Evolutionary conservation across 352 stramenopile genomes (phyloP), one percentile per base, ranked within the genome.

Genomic region (Halophytophthora polymorphica): DNA sequence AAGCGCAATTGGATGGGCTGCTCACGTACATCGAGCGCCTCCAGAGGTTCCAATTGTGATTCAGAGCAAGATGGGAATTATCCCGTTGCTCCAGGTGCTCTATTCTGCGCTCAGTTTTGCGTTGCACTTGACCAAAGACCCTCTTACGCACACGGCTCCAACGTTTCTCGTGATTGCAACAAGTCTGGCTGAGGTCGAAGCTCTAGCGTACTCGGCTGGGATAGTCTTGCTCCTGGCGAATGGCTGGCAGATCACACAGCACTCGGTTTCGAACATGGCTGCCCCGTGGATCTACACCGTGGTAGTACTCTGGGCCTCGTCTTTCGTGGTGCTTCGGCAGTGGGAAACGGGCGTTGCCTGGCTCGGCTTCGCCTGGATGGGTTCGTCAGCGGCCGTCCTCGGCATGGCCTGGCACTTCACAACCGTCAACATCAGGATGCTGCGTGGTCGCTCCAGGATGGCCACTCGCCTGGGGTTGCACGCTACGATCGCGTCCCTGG

Each of bases 361-460:
- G 0, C 61, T 88, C 15, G 68, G 74, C 13, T 25, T 83, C 13
- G 58, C 81, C 18, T 88, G 73, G 77, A 64, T 59, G 1, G 49
- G 78, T 15, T 64, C 77, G 0, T 88, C 71, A 70, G 66, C 68
- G 19, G 55, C 63, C 1, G 57, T 88, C 2, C 50, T 86, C 28
- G 76, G 79, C 46, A 58, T 83, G 53, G 52, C 80, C 29, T 79
- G 74, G 68, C 85, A 82, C 60, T 77, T 78, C 54, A 69, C 71
- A 23, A 65, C 68, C 0, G 73, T 67, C 46, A 85, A 86, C 35
- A 56, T 85, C 38, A 83, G 82, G 50, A 79, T 84, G 72, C 66
- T 86, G 41, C 69, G 68, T 28, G 69, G 74, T 45, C 72, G 80
- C 38, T 68, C 83, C 38, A 65, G 56, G 3, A 72, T 85, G 53